Evolutionary conservation across 1,139 yeast species (phyloP).

Genomic region (Saccharomyces pastorianus): DNA sequence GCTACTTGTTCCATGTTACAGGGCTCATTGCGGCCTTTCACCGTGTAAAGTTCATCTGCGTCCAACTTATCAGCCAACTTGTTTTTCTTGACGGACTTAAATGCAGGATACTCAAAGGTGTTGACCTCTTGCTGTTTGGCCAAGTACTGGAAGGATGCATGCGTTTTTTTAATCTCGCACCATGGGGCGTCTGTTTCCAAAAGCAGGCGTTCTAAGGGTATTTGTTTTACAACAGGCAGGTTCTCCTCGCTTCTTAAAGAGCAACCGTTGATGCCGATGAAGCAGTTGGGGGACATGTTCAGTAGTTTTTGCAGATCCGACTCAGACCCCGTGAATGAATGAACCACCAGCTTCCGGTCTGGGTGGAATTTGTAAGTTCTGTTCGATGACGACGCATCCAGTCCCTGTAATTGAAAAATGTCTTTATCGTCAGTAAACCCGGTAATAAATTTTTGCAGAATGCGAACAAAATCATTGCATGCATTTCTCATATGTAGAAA

Average conservation of each 20-base stretch:
- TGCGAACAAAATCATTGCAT: conserved; percentile 65
- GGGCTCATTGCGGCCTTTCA: conserved; percentile 88
- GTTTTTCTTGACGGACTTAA: conserved; percentile 25
- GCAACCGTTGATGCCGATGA: conserved; percentile 85
- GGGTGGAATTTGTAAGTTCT: conserved; percentile 20
- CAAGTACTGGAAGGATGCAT: conserved; percentile 58
- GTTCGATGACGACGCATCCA: conserved; percentile 3
- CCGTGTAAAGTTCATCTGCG: conserved; percentile 30
- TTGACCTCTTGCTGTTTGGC: conserved; percentile 16
- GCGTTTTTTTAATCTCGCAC: conserved; percentile 88
- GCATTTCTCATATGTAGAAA: conserved; percentile 87
- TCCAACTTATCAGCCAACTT: conserved; percentile 15
- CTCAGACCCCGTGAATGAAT: conserved; percentile 84
- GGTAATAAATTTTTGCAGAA: conserved; percentile 51
- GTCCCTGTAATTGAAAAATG: conserved; percentile 12
- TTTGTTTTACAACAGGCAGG: conserved; percentile 50
- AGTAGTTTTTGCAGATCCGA: conserved; percentile 50
- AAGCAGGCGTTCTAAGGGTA: conserved; percentile 64
- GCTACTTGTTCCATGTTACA: conserved; percentile 78
- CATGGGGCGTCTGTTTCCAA: conserved; percentile 97
- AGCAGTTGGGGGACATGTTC: conserved; percentile 35
- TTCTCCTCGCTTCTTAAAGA: conserved; percentile 75
- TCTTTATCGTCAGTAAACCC: conserved; percentile 30
- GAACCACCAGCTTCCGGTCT: conserved; percentile 54
- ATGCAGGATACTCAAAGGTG: conserved; percentile 11